Base-by-base conservation (phyloP, 2,329 filamentous ascomycete species). In the Aspergillus sp. region DNA sequence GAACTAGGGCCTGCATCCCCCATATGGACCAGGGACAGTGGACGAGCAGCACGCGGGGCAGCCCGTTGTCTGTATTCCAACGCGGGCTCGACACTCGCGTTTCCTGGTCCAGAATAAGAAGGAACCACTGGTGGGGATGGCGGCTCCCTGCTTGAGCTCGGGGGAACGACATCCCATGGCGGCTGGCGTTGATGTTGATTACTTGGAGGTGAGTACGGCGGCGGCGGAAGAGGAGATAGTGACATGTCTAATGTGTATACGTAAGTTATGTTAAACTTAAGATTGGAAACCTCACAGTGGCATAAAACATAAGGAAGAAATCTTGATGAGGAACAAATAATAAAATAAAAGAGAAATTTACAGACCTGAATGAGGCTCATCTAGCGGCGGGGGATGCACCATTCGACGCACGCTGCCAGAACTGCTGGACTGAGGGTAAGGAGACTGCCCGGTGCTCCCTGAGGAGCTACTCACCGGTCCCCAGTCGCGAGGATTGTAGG, bases 401-500 rank as follows among this genome's bases (percentile, higher is more conserved):
- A 59, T 48, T 29, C 59, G 61, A 52, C 60, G 52, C 50, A 61
- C 58, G 49, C 52, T 59, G 42, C 55, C 60, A 33, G 54, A 36
- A 46, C 42, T 60, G 39, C 19, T 36, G 26, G 39, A 9, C 4
- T 41, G 63, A 8, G 56, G 43, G 59, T 64, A 64, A 32, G 55
- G 44, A 38, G 58, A 47, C 43, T 63, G 58, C 30, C 57, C 57
- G 36, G 51, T 44, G 33, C 54, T 55, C 38, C 58, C 48, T 26
- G 61, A 54, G 19, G 47, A 49, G 46, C 58, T 58, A 12, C 62
- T 61, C 39, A 70, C 64, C 19, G 68, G 66, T 1, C 66, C 70
- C 73, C 73, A 75, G 61, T 74, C 69, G 50, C 71, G 70, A 33
- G 73, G 73, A 52, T 75, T 73, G 51, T 75, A 75, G 6, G 69